These are phyloP conservation scores for Plenodomus biglobosus DNA, from an alignment of 2,329 filamentous ascomycete species.

Conservation along the genomic window DNA sequence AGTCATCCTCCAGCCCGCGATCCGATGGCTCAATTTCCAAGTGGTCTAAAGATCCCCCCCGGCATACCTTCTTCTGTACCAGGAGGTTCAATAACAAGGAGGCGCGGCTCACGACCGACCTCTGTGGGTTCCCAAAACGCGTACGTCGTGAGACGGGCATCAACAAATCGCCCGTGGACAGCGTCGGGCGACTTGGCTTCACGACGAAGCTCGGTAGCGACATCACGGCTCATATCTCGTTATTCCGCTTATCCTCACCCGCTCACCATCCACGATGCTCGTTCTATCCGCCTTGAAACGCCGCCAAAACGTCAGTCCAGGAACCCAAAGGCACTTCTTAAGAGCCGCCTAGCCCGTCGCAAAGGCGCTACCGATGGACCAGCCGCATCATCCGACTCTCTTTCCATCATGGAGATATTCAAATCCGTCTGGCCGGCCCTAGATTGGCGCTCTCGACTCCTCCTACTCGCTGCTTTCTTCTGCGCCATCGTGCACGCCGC, in stretches of 20 bases:
- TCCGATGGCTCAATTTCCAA: background rate
- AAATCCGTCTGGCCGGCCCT: conserved; percentile 71
- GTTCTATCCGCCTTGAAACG: background rate
- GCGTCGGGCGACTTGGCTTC: conserved; percentile 6
- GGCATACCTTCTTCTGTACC: conserved; percentile 2
- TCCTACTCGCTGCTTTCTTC: conserved; percentile 63
- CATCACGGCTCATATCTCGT: conserved; percentile 6
- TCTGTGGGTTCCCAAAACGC: conserved; percentile 5
- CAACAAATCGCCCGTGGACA: conserved; percentile 2
- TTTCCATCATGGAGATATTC: conserved; percentile 58
- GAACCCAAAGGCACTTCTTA: conserved; percentile 3
- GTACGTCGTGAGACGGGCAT: background rate
- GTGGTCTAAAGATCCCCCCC: background rate
- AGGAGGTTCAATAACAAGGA: background rate
- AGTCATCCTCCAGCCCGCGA: background rate
- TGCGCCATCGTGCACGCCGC: conserved; percentile 65
- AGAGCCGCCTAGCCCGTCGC: background rate
- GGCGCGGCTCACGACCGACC: conserved; percentile 5
- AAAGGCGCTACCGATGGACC: background rate
- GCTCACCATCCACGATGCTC: conserved; percentile 1
- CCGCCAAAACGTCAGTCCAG: background rate
- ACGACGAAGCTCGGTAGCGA: conserved; percentile 8
- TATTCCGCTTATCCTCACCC: conserved; percentile 5
- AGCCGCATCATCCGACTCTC: background rate
- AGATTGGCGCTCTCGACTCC: conserved; percentile 51